Base-by-base conservation (phyloP, 164 flowering plant species). In the Magnolia changhungtana region DNA sequence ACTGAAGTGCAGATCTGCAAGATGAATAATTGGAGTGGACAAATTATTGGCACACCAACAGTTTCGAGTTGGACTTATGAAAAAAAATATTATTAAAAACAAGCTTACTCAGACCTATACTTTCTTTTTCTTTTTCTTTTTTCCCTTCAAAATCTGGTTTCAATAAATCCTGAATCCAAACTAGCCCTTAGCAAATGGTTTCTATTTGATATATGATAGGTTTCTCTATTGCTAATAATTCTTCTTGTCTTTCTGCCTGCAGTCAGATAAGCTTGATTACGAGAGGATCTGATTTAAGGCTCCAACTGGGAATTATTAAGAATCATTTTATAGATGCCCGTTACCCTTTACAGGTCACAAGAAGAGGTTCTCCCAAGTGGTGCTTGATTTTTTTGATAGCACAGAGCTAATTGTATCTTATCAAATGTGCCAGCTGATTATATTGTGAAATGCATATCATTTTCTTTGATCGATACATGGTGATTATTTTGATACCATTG, bases 201-300 rank as follows among this genome's bases (percentile, higher is more conserved):
- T 37, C 45, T 3, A 37, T 37, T 37, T 5, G 7, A 5, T 37
- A 37, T 19, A 21, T 67, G 66, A 8, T 7, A 45, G 77, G 27
- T 67, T 31, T 18, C 11, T 72, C 45, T 18, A 49, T 50, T 72
- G 58, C 49, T 50, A 55, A 50, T 27, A 59, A 7, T 67, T 58
- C 9, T 49, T 63, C 7, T 49, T 45, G 8, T 45, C 50, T 74
- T 55, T 58, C 20, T 21, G 58, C 70, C 13, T 79, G 82, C 82
- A 82, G 84, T 79, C 84, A 9, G 84, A 82, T 55, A 77, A 64
- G 80, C 84, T 82, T 27, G 76, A 82, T 49, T 82, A 82, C 27
- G 84, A 82, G 76, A 79, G 84, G 70, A 74, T 82, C 29, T 82
- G 74, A 82, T 59, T 58, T 27, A 8, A 29, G 18, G 63, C 13